Conservation (phyloP, 495 filamentous ascomycete species). For the Staphylotrichum tortipilum region DNA sequence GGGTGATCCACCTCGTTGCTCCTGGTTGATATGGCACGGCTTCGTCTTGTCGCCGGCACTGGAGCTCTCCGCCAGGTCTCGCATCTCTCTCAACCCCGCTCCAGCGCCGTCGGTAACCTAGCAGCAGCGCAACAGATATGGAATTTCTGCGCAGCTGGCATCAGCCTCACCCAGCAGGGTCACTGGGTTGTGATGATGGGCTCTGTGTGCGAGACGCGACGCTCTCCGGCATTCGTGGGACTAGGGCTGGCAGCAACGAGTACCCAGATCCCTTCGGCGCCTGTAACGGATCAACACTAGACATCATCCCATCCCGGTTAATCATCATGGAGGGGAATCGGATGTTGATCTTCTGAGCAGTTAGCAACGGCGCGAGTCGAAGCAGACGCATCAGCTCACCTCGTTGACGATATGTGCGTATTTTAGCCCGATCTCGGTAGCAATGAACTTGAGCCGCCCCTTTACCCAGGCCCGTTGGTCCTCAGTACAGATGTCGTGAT, state of each 20-base stretch:
- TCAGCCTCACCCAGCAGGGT: not conserved
- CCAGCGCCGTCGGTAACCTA: too few relatives aligned
- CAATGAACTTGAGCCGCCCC: conserved; percentile 35
- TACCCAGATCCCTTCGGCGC: not conserved
- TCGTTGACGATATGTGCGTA: conserved; percentile 36
- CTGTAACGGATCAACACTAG: conserved; percentile 6
- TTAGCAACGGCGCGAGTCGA: not conserved
- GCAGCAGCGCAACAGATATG: too few relatives aligned
- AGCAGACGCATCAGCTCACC: conserved; percentile 13
- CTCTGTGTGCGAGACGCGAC: not conserved
- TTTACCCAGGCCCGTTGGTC: conserved; percentile 37
- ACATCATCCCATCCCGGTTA: conserved; percentile 27
- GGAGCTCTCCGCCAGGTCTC: too few relatives aligned
- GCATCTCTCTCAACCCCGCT: too few relatives aligned
- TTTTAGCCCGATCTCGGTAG: conserved; percentile 33
- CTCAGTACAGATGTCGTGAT: conserved; percentile 37
- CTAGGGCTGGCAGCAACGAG: not conserved
- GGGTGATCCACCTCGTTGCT: too few relatives aligned
- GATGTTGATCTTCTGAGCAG: conserved; percentile 25
- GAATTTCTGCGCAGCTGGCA: too few relatives aligned
- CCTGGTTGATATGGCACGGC: too few relatives aligned
- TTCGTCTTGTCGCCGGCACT: too few relatives aligned
- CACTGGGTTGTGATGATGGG: not conserved
- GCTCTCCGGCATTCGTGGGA: conserved; percentile 1
- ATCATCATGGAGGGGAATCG: conserved; percentile 45